Evolutionary conservation across 2,329 filamentous ascomycete species (phyloP), one percentile per base, ranked within the genome.

Genomic region (Nemania sp.): DNA sequence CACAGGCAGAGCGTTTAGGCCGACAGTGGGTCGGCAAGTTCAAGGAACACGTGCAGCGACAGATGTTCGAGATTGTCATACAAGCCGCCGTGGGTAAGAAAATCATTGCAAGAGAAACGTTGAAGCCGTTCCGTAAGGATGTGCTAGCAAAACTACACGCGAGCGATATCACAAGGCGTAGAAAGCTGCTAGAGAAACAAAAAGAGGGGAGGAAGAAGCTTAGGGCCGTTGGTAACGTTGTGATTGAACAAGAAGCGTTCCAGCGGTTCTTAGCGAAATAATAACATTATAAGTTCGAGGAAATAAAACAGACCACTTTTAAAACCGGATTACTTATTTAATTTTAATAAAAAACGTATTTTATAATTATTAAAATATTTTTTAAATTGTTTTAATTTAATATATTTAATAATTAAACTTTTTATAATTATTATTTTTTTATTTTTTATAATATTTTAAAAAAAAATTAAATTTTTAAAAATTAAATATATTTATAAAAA

Each of bases 51-150:
- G 93, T 99, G 17, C 90, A 96, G 66, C 80, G 94, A 15, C 94
- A 99, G 72, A 94, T 97, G 86, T 99, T 96, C 67, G 94, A 99
- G 75, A 85, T 99, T 19, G 79, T 97, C 51, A 97, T 99, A 60
- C 94, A 99, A 73, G 93, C 94, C 3, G 87, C 89, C 0, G 88
- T 89, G 0, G 93, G 92, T 3, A 86, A 84, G 63, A 83, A 87
- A 45, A 86, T 99, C 46, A 83, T 99, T 3, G 94, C 94, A 0
- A 80, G 94, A 67, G 94, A 97, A 70, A 97, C 92, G 0, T 86
- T 99, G 70, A 97, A 97, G 76, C 91, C 94, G 0, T 99, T 96
- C 72, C 81, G 94, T 41, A 99, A 99, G 72, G 94, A 99, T 65
- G 94, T 99, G 2, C 75, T 96, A 52, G 87, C 88, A 6, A 97